Conservation (phyloP, 495 filamentous ascomycete species). For the Opeltia flavorubescens region DNA sequence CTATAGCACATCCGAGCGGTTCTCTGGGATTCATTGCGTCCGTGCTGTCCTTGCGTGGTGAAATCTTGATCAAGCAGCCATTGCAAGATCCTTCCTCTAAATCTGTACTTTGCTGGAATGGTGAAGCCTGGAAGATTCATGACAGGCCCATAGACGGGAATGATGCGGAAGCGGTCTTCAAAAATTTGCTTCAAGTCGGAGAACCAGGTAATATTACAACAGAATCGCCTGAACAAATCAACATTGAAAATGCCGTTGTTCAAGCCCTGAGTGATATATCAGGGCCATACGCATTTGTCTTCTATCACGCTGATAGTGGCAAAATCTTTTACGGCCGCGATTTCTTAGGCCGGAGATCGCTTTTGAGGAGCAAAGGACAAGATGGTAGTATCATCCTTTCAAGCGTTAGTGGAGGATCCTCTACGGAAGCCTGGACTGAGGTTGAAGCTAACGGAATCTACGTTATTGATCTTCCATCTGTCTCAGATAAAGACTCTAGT, state of each 20-base stretch:
- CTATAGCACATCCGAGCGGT: constrained; percentile 19
- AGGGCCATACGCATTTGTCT: constrained; percentile 88
- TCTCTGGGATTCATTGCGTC: constrained; percentile 57
- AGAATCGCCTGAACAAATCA: not conserved
- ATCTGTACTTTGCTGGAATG: constrained; percentile 90
- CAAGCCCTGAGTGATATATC: constrained; percentile 47
- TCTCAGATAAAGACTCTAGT: not conserved
- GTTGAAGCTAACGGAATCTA: constrained; percentile 72
- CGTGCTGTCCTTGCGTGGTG: constrained; percentile 73
- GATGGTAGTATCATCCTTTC: constrained; percentile 47
- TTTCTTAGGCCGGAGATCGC: constrained; percentile 70
- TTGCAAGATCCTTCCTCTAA: constrained; percentile 42
- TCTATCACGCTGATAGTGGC: constrained; percentile 48
- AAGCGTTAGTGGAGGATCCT: constrained; percentile 53
- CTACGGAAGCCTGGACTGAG: constrained; percentile 49
- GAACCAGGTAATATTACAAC: not conserved
- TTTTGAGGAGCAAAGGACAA: constrained; percentile 40
- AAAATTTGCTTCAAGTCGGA: constrained; percentile 41
- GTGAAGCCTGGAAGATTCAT: constrained; percentile 82
- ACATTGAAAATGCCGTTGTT: constrained; percentile 26
- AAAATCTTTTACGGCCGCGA: constrained; percentile 72
- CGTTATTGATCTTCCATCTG: constrained; percentile 36
- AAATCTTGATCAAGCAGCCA: constrained; percentile 58
- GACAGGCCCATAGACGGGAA: constrained; percentile 44
- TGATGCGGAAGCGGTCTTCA: constrained; percentile 61